Base-by-base conservation (phyloP, 352 stramenopile species). In the Pythium phragmiticola region DNA sequence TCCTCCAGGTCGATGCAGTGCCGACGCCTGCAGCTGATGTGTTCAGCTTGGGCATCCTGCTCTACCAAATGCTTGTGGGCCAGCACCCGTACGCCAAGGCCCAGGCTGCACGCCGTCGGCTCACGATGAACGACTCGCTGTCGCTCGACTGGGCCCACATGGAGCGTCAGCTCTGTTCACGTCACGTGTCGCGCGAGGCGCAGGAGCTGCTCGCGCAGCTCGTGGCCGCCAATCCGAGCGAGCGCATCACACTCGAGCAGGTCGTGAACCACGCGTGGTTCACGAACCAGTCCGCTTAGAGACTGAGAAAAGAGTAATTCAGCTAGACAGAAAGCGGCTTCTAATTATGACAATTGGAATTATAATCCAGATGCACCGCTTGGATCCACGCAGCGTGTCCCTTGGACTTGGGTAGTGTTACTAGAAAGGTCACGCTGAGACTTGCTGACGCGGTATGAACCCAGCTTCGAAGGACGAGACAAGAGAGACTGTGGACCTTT, bases 41-140 rank as follows among this genome's bases (percentile, higher is more conserved):
- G 14, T 90, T 90, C 49, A 88, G 79, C 42, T 43, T 83, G 3
- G 82, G 82, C n/a, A 61, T 90, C 26, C 19, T 88, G 21, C 64
- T 89, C 8, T 89, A 82, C 56, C 82, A 90, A 55, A 52, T 80
- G n/a, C 65, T 90, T 12, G 70, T 77, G 13, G 80, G 78, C 12
- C 67, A 82, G 28, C 79, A 90, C 55, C 82, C 82, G 8, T 90
- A 81, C 56, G 30, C 57, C 7, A 55, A 74, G 16, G 69, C 67
- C 21, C 47, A 61, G 17, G 53, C 43, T 21, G 55, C 60, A 14
- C 72, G 69, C 0, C 74, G 72, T 7, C 21, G 63, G 4, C 64
- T 89, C 50, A 63, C 59, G n/a, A 68, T 89, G 34, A 43, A 69
- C 4, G 80, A 86, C 45, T 76, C 78, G 13, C 59, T 82, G 26